Evolutionary conservation across 139 green algal species (phyloP).

Genomic region (Spirogloea muscicola): DNA sequence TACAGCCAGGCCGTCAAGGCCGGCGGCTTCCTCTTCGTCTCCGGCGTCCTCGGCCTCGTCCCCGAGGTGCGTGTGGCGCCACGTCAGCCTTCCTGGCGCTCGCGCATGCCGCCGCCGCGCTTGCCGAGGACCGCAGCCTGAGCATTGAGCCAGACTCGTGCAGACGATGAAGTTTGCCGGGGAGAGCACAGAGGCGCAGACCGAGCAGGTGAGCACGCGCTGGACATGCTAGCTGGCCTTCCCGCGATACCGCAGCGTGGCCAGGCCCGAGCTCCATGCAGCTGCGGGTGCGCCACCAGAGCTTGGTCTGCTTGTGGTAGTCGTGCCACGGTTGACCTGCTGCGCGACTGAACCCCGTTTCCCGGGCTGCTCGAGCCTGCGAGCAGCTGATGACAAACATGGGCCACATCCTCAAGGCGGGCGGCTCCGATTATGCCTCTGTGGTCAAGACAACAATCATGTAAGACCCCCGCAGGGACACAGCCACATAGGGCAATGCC

Average conservation of each 20-base stretch:
- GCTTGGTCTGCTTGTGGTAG: too few species aligned
- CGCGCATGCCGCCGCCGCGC: too few species aligned
- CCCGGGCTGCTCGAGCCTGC: neutral
- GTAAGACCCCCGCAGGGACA: constrained; percentile 12
- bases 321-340: too few species aligned
- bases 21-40: constrained; percentile 80
- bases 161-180: constrained; percentile 81
- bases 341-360: too few species aligned
- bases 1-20: constrained; percentile 88
- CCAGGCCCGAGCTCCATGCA: too few species aligned
- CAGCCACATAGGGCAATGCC: too few species aligned
- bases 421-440: constrained; percentile 69
- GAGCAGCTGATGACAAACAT: constrained; percentile 84
- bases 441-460: constrained; percentile 98
- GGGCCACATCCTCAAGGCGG: constrained; percentile 80
- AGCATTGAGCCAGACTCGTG: too few species aligned
- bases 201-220: constrained; percentile 50
- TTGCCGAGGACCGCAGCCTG: too few species aligned
- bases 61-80: constrained; percentile 55
- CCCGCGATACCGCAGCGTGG: too few species aligned
- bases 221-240: too few species aligned
- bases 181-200: constrained; percentile 71
- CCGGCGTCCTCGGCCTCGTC: constrained; percentile 79
- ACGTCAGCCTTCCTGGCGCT: neutral
- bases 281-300: too few species aligned